These are phyloP conservation scores for Triangularia verruculosa DNA, from an alignment of 2,329 filamentous ascomycete species.

Conservation along the genomic window DNA sequence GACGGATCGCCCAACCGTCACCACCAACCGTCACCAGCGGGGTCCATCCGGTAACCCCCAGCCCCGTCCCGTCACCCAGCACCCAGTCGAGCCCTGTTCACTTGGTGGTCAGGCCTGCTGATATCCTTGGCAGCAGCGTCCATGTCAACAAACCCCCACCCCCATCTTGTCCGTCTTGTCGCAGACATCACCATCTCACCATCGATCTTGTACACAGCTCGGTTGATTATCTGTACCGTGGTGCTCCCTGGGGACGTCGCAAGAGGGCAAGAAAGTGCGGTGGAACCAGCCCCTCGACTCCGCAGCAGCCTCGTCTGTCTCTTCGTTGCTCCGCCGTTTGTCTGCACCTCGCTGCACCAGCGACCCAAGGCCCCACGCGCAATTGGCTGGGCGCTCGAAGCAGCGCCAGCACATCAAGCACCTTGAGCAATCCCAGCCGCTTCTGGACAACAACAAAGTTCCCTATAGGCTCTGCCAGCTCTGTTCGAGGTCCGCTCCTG, in stretches of 20 bases:
- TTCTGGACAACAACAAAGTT: conserved; percentile 37
- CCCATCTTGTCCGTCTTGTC: conserved; percentile 7
- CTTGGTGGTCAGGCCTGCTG: conserved; percentile 5
- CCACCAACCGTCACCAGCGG: conserved; percentile 6
- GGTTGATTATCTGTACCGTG: background rate
- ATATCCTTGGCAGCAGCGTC: conserved; percentile 22
- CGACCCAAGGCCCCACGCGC: conserved; percentile 26
- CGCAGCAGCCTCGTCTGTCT: conserved; percentile 14
- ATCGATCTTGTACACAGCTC: background rate
- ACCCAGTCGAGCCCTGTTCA: conserved; percentile 13
- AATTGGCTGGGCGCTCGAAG: conserved; percentile 31
- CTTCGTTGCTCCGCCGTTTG: conserved; percentile 7
- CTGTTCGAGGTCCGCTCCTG: background rate
- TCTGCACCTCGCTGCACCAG: conserved; percentile 30
- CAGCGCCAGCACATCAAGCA: conserved; percentile 35
- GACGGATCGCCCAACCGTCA: conserved; percentile 7
- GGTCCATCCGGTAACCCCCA: conserved; percentile 2
- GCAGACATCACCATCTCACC: conserved; percentile 3
- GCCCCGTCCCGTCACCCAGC: conserved; percentile 8
- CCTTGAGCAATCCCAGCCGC: conserved; percentile 25
- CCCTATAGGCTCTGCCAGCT: conserved; percentile 26
- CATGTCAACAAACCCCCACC: conserved; percentile 27
- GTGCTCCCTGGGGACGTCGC: background rate
- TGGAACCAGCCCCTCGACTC: conserved; percentile 4
- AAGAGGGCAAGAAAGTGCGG: background rate